Conservation (phyloP, 1,284 basidiomycete species). For the Garcileccinum viscosum region DNA sequence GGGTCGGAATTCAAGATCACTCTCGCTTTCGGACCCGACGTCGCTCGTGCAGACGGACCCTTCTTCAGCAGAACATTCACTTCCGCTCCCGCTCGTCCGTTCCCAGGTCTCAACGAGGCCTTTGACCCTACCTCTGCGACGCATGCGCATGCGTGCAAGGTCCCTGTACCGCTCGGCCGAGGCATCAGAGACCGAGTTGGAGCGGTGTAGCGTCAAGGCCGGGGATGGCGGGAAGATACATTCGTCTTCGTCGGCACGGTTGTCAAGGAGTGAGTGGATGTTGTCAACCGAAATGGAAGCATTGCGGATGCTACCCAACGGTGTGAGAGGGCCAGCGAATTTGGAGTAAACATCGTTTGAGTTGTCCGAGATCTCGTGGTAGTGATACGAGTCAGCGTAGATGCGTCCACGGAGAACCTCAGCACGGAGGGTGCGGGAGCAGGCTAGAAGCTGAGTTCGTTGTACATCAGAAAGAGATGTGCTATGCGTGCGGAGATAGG, state of each 20-base stretch:
- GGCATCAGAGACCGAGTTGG: constrained; percentile 32
- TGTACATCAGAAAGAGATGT: constrained; percentile 29
- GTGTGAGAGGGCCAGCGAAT: constrained; percentile 4
- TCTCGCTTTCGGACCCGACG: constrained; percentile 30
- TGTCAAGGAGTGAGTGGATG: constrained; percentile 18
- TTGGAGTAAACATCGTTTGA: constrained; percentile 16
- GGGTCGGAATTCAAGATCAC: constrained; percentile 2
- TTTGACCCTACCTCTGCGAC: constrained; percentile 39
- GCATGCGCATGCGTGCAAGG: constrained; percentile 35
- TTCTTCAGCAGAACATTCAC: constrained; percentile 31
- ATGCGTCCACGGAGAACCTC: constrained; percentile 34
- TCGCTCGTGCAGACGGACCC: constrained; percentile 28
- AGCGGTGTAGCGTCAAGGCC: constrained; percentile 27
- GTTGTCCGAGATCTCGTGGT: constrained; percentile 19
- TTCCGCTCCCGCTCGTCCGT: constrained; percentile 31
- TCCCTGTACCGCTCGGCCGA: constrained; percentile 38
- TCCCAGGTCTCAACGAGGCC: constrained; percentile 41
- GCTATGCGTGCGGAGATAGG: constrained; percentile 18
- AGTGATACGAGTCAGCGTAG: constrained; percentile 27
- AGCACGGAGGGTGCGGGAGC: constrained; percentile 35
- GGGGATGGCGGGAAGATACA: constrained; percentile 22
- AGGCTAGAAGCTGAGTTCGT: constrained; percentile 27
- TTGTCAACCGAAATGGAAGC: constrained; percentile 36
- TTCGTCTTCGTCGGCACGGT: not conserved
- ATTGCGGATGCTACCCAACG: constrained; percentile 14